phyloP scores from a whole-genome alignment of 148 eudicot genomes.

The Polygonum aviculare region DNA sequence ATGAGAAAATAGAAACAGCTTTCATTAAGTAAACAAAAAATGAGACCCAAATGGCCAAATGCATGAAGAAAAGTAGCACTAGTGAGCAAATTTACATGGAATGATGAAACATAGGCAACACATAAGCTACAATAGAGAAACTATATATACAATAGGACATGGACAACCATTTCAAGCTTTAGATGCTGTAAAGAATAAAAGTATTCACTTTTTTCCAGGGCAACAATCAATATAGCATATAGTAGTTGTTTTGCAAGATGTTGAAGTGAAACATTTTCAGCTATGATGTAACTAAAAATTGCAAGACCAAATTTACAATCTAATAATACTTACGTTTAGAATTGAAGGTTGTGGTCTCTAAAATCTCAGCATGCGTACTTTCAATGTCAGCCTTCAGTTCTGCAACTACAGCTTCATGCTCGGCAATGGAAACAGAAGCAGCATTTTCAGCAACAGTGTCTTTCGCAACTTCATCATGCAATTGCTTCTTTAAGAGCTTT shows the following conservation, averaged over 20 bases:
- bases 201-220: background rate
- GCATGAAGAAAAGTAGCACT: background rate
- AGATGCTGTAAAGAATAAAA: background rate
- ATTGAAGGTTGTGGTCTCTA: conserved; percentile 33
- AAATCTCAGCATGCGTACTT: conserved; percentile 41
- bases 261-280: background rate
- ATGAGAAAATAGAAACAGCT: background rate
- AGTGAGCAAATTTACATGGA: background rate
- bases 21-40: background rate
- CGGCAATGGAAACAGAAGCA: conserved; percentile 46
- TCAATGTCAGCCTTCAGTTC: conserved; percentile 44
- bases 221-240: background rate
- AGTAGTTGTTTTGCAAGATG: background rate
- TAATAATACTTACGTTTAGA: conserved; percentile 45
- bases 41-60: background rate
- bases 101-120: background rate
- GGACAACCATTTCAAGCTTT: background rate
- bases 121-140: background rate
- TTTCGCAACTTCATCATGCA: conserved; percentile 48
- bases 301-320: conserved; percentile 1
- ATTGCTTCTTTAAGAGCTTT: conserved; percentile 45
- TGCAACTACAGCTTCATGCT: conserved; percentile 50
- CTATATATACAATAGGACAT: background rate
- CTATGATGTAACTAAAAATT: background rate
- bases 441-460: conserved; percentile 44